These are phyloP conservation scores for Alternaria burnsii DNA, from an alignment of 2,329 filamentous ascomycete species.

Conservation along the genomic window DNA sequence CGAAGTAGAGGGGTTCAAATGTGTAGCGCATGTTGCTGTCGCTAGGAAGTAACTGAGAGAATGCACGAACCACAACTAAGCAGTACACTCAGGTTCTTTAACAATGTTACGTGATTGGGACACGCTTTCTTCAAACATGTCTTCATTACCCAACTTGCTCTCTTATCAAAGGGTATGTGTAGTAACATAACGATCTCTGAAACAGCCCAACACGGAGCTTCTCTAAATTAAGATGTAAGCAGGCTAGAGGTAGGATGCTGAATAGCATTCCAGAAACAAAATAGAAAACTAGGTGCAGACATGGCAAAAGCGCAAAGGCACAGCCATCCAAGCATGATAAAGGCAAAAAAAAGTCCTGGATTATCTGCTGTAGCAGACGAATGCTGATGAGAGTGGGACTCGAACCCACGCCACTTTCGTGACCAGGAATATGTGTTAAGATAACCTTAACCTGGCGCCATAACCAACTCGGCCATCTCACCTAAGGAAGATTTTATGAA, in stretches of 20 bases:
- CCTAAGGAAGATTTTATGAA: not conserved
- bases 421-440: conserved; percentile 45
- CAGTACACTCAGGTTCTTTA: not conserved
- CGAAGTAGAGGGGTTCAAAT: conserved; percentile 14
- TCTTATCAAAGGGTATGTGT: not conserved
- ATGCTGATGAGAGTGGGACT: conserved; percentile 53
- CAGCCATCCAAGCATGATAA: not conserved
- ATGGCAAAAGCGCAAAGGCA: not conserved
- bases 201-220: no score
- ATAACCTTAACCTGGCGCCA: conserved; percentile 45
- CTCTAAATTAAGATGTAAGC: not conserved
- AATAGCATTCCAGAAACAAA: not conserved
- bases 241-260: no score
- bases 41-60: conserved; percentile 9
- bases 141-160: not conserved
- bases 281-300: not conserved
- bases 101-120: not conserved
- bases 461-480: conserved; percentile 37
- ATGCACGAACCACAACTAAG: not conserved
- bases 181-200: not conserved
- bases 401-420: conserved; percentile 53
- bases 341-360: conserved; percentile 32
- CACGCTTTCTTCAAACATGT: not conserved
- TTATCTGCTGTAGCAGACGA: conserved; percentile 34
- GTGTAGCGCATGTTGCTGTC: conserved; percentile 18